Evolutionary conservation across 1,139 yeast genomes (phyloP).

Genomic region (Pneumocystis jirovecii): DNA sequence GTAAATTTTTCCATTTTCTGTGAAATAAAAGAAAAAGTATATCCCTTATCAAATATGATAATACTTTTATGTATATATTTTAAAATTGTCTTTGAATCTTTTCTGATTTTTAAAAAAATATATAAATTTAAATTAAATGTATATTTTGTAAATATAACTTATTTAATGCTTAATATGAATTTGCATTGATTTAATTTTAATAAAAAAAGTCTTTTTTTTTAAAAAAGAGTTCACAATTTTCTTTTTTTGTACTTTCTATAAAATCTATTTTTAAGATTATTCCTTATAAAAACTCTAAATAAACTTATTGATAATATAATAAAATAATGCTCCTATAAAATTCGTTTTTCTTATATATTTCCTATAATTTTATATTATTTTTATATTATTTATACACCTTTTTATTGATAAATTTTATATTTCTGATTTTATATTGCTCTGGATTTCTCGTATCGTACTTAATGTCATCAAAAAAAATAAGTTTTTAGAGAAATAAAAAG

Average conservation of each 20-base stretch:
- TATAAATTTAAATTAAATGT: too few species aligned
- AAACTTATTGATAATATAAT: background rate
- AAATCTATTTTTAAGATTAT: background rate
- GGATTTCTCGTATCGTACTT: background rate
- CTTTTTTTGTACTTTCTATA: background rate
- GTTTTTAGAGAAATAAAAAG: background rate
- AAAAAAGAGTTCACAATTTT: background rate
- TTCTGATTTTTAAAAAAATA: background rate
- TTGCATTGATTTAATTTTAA: too few species aligned
- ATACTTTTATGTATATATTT: too few species aligned
- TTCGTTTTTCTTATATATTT: too few species aligned
- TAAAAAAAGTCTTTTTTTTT: too few species aligned
- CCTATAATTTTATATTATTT: too few species aligned
- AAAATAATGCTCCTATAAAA: background rate
- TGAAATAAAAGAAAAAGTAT: background rate
- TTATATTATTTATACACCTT: too few species aligned
- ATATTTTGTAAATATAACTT: too few species aligned
- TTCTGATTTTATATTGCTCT: too few species aligned
- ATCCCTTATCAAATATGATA: too few species aligned
- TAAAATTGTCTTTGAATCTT: background rate
- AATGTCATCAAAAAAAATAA: background rate
- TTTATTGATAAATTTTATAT: too few species aligned
- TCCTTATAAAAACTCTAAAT: background rate
- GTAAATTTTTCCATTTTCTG: background rate
- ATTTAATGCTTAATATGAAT: too few species aligned